Evolutionary conservation across 768 basidiomycete genomes (phyloP).

Genomic region (Scleroderma bovista): DNA sequence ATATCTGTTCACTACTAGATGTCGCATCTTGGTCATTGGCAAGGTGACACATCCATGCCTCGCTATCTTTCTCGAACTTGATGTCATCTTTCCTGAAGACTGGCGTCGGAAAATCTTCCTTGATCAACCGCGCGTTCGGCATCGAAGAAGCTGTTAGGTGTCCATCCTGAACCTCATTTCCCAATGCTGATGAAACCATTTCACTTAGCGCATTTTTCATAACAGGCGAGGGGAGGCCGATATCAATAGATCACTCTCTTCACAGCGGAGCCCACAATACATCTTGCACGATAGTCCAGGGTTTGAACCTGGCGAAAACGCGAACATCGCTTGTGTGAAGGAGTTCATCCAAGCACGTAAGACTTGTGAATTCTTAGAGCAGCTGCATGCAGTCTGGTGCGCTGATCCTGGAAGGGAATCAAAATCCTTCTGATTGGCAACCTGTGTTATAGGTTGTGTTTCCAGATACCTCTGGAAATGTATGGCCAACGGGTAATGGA

Average conservation of each 20-base stretch:
- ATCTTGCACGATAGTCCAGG: background rate
- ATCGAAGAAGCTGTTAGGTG: background rate
- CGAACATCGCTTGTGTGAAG: slow-evolving; percentile 4
- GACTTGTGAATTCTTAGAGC: background rate
- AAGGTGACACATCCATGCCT: background rate
- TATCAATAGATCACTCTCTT: background rate
- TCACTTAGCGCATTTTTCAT: background rate
- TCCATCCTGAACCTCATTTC: no score
- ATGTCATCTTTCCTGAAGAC: background rate
- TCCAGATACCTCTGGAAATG: background rate
- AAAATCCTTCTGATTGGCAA: background rate
- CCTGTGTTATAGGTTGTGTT: background rate
- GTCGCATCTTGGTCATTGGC: background rate
- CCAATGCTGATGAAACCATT: no score
- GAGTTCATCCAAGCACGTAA: slow-evolving; percentile 5
- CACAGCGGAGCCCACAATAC: background rate
- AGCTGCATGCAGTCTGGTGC: background rate
- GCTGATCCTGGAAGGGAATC: background rate
- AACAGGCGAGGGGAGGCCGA: background rate
- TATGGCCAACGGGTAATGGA: background rate
- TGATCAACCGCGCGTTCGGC: background rate
- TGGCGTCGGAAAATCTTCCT: background rate
- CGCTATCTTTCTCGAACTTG: no score
- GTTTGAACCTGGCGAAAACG: slow-evolving; percentile 8
- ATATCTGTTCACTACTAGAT: background rate